Base-by-base conservation (phyloP, 805 yeast genomes). In the Candida quercuum region DNA sequence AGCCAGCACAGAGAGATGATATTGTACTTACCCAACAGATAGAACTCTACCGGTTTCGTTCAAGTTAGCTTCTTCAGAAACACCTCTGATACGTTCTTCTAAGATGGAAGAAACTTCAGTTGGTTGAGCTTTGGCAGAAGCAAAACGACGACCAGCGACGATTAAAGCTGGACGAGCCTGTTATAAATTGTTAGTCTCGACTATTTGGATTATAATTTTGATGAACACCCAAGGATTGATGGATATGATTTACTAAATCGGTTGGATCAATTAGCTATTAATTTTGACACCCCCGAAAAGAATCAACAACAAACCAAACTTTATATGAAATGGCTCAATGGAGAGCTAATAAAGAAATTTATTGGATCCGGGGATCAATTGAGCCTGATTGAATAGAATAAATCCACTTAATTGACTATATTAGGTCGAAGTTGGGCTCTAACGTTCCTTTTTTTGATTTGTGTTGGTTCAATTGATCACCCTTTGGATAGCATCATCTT, bases 41-140 rank as follows among this genome's bases (percentile, higher is more conserved):
- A 93, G 78, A 64, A 93, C 99, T 75, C 96, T 87, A 71, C 99
- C 99, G 66, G 99, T 94, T 76, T 93, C 99, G 72, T 93, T 87
- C 64, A 93, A 82, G 83, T 86, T 81, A 60, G 96, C 86, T 72
- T 91, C 98, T 63, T 87, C 93, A 51, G 96, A 81, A 60, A 91
- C 94, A 74, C 99, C 99, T 78, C 96, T 89, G 77, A 93, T 93
- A 76, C 95, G 88, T 72, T 93, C 96, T 78, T 93, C 99, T 65
- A 93, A 81, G 74, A 93, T 93, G 45, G 98, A 87, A 56, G 99
- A 89, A 54, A 93, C 99, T 77, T 93, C 99, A 56, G 98, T 93
- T 67, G 99, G 98, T 59, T 95, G 88, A 63, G 98, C 93, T 81
- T 93, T 93, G 42, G 69, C 64, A 43, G 89, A 78, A 63, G 97